A percentile compares a stretch with the other conserved stretches of the same genome.
Evolutionary conservation across 495 filamentous ascomycete genomes (phyloP).

Genomic region (Aspergillus nidulans): DNA sequence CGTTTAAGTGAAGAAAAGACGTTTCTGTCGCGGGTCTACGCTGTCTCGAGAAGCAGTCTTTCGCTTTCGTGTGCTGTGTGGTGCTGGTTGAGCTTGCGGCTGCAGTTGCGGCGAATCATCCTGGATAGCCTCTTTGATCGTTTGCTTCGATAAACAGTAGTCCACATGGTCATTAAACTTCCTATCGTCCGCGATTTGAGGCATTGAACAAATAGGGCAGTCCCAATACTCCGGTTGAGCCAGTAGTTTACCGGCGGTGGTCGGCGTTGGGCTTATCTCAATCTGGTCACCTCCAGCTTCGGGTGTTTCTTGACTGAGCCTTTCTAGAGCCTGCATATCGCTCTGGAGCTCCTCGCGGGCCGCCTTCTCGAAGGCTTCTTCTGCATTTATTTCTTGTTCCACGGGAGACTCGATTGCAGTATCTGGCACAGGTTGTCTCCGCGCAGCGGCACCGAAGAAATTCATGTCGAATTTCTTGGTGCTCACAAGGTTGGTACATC

Average conservation of each 20-base stretch:
- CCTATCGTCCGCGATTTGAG: conserved; percentile 69
- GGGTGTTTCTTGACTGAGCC: conserved; percentile 55
- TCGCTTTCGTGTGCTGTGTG: conserved; percentile 25
- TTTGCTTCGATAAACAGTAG: conserved; percentile 78
- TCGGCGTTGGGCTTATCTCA: background rate
- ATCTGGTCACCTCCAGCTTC: conserved; percentile 2
- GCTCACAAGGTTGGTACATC: conserved; percentile 81
- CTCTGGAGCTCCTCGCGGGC: conserved; percentile 61
- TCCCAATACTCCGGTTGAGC: conserved; percentile 58
- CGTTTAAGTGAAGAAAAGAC: conserved; percentile 35
- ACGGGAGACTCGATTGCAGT: conserved; percentile 8
- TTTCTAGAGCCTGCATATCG: conserved; percentile 60
- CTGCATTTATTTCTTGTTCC: conserved; percentile 66
- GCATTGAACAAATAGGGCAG: conserved; percentile 78
- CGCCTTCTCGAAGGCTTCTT: conserved; percentile 63
- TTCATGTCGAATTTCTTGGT: conserved; percentile 71
- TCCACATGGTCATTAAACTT: conserved; percentile 93
- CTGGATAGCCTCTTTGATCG: conserved; percentile 77
- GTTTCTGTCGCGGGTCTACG: conserved; percentile 33
- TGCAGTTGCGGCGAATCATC: conserved; percentile 21
- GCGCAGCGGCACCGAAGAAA: conserved; percentile 65
- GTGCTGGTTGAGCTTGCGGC: background rate
- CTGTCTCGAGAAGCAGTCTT: conserved; percentile 22
- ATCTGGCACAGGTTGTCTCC: conserved; percentile 14
- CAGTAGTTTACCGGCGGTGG: conserved; percentile 3